A percentile compares a stretch with the other conserved stretches of the same genome.
Evolutionary conservation across 2,329 filamentous ascomycete species (phyloP).

Genomic region (Sarocladium kiliense): DNA sequence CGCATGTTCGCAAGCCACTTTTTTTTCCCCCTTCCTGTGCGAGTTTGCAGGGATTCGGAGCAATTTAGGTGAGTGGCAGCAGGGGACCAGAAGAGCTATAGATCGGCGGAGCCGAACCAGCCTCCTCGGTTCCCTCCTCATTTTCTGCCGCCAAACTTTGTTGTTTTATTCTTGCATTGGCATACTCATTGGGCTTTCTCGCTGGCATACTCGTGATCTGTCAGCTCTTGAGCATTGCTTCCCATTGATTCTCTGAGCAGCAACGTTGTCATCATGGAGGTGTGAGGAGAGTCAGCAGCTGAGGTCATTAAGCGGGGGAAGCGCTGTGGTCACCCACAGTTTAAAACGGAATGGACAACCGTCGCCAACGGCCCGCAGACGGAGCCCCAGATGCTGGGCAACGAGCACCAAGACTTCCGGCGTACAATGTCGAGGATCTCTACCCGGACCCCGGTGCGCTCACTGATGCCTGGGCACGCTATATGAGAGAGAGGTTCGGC

Average conservation of each 20-base stretch:
- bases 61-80: background rate
- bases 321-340: background rate
- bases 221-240: background rate
- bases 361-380: background rate
- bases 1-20: background rate
- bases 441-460: conserved; percentile 7
- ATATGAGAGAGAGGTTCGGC: conserved; percentile 11
- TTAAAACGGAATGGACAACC: conserved; percentile 4
- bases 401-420: conserved; percentile 1
- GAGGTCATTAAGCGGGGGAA: background rate
- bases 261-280: background rate
- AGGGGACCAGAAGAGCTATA: background rate
- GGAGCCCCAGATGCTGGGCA: background rate
- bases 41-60: background rate
- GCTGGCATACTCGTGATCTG: background rate
- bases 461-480: conserved; percentile 13
- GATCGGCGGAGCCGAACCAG: conserved; percentile 8
- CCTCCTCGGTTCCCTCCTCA: background rate
- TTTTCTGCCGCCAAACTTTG: background rate
- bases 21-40: background rate
- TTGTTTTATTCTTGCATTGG: background rate
- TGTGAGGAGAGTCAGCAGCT: background rate
- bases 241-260: background rate
- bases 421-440: conserved; percentile 13
- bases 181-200: background rate